Base-by-base conservation (phyloP, 106 monocot species). In the Phalaenopsis aphrodite region DNA sequence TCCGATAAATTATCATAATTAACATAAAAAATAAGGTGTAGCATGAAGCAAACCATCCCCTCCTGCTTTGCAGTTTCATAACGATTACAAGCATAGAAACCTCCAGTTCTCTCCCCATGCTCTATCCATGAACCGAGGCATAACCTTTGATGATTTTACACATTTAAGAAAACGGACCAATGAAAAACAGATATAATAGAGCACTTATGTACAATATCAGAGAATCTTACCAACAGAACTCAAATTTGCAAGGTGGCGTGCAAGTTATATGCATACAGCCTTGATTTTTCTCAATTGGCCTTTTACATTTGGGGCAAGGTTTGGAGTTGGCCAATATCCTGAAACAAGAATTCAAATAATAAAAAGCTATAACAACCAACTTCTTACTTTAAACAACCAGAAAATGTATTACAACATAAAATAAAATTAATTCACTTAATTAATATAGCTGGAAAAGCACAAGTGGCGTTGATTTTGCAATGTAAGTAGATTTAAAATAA, bases 181-280 rank as follows among this genome's bases (percentile, higher is more conserved):
- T 68, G 48, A 17, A 46, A 37, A 18, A 56, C 16, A 46, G 61
- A 46, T 12, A 69, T 39, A 38, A 38, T 69, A 69, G 14, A 39
- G 36, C 68, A 41, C 66, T 69, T n/a, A 56, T 71, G 73, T 19
- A 21, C 49, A 18, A 79, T 10, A 21, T 48, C 15, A 48, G 15
- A 19, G 8, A 69, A 42, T 45, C 48, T 43, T 88, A 95, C 95
- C 95, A 95, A 85, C 95, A 95, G 79, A 95, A 95, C 79, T 95
- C 95, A 84, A 87, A 88, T 86, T 90, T 95, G 82, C 95, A 95
- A 68, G 95, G 95, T 76, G 95, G 92, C 55, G 95, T 90, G 56
- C 95, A 95, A 23, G 95, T 95, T 81, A 95, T 95, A 82, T 95
- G 95, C 95, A 92, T 92, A 77, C 95, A 95, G 8, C 95, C 95